Conservation (phyloP, 352 stramenopile genomes). For the Globisporangium nagaii region DNA sequence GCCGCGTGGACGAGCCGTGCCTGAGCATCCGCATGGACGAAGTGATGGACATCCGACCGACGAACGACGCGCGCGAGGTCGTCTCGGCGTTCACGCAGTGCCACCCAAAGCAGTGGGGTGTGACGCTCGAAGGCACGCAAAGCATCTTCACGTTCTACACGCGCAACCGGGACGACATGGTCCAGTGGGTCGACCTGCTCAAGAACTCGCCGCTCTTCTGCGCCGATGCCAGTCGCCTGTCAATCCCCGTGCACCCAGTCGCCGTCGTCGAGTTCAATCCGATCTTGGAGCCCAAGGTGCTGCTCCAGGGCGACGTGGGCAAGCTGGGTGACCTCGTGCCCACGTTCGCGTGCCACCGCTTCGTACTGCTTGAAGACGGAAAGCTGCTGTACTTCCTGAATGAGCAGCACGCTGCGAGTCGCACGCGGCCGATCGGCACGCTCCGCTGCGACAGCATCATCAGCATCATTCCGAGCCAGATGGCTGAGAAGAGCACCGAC, state of each 20-base stretch:
- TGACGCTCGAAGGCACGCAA: conserved; percentile 75
- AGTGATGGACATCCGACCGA: conserved; percentile 77
- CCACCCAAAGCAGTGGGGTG: conserved; percentile 80
- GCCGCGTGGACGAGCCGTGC: conserved; percentile 59
- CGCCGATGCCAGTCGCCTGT: conserved; percentile 39
- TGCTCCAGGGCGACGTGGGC: conserved; percentile 63
- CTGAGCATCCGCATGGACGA: conserved; percentile 77
- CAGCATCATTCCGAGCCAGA: conserved; percentile 67
- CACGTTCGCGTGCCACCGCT: conserved; percentile 60
- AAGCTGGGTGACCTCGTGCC: conserved; percentile 75
- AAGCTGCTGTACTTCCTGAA: conserved; percentile 81
- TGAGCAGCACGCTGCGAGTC: conserved; percentile 41
- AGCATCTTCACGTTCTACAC: conserved; percentile 88
- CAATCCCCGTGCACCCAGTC: conserved; percentile 78
- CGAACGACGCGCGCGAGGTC: conserved; percentile 73
- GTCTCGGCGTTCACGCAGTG: conserved; percentile 79
- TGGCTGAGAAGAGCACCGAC: conserved; percentile 28
- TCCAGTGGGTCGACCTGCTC: conserved; percentile 81
- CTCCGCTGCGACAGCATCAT: conserved; percentile 80
- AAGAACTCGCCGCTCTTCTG: conserved; percentile 85
- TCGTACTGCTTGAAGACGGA: conserved; percentile 73
- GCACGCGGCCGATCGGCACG: conserved; percentile 65
- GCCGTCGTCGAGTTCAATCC: conserved; percentile 72
- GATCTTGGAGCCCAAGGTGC: conserved; percentile 56
- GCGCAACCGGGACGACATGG: conserved; percentile 66